Evolutionary conservation across 495 filamentous ascomycete genomes (phyloP).

Genomic region (Lasiosphaeria ovina): DNA sequence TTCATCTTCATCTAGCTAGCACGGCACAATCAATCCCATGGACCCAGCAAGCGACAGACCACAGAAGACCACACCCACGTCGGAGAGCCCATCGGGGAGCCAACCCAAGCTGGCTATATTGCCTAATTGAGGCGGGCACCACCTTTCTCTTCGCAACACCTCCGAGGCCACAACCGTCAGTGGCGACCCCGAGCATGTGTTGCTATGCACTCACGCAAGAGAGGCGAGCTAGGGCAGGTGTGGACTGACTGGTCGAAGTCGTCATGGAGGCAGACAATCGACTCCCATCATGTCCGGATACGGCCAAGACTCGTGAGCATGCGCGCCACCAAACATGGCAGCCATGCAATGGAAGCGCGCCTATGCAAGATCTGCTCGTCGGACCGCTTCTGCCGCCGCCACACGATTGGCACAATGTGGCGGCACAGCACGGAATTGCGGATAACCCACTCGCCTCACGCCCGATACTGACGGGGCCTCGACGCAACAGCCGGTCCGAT

Average conservation of each 20-base stretch:
- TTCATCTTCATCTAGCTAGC: slow-evolving; percentile 20
- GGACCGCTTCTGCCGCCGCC: slow-evolving; percentile 10
- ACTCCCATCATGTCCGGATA: neutral
- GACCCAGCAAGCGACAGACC: slow-evolving; percentile 9
- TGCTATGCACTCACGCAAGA: too few relatives aligned
- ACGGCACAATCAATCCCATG: slow-evolving; percentile 10
- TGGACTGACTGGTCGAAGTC: neutral
- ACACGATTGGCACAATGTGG: neutral
- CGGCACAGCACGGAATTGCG: neutral
- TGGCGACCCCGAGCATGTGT: neutral
- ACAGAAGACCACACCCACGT: neutral
- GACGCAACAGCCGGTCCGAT: slow-evolving; percentile 32
- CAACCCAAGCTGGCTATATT: slow-evolving; percentile 10
- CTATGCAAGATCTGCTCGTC: slow-evolving; percentile 12
- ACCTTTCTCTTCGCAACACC: neutral
- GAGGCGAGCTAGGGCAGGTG: too few relatives aligned
- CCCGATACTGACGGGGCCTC: slow-evolving; percentile 13
- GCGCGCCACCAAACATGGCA: slow-evolving; percentile 9
- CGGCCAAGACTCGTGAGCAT: slow-evolving; percentile 3
- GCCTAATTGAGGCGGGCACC: slow-evolving; percentile 20
- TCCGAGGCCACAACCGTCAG: slow-evolving; percentile 5
- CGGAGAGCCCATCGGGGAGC: too few relatives aligned
- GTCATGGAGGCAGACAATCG: neutral
- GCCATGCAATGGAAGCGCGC: neutral
- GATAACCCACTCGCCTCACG: neutral